These are phyloP conservation scores for Carex parvula DNA, from an alignment of 176 grass and related monocot genomes.

Conservation along the genomic window DNA sequence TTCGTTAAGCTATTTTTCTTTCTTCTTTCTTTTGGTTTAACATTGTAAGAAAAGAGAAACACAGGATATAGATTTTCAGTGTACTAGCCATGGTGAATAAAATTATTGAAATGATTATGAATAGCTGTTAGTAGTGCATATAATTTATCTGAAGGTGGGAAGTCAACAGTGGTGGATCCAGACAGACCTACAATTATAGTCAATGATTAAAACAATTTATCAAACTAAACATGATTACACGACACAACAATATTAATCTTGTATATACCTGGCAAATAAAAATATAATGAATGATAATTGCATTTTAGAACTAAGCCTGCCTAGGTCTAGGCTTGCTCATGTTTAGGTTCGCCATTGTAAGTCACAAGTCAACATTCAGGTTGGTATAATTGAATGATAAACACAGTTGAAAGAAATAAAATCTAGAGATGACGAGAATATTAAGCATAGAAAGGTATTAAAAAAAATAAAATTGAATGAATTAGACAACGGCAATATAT, in stretches of 20 bases:
- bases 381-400: background rate
- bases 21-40: background rate
- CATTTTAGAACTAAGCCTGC: too few relatives aligned
- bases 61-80: background rate
- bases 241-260: too few relatives aligned
- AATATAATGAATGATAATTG: too few relatives aligned
- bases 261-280: too few relatives aligned
- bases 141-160: background rate
- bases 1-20: background rate
- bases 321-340: too few relatives aligned
- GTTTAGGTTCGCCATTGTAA: too few relatives aligned
- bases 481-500: background rate
- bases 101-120: constrained; percentile 4
- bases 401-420: background rate
- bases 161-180: background rate
- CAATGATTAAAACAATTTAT: too few relatives aligned
- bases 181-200: too few relatives aligned
- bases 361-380: background rate
- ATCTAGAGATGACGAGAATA: background rate
- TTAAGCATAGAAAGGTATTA: background rate
- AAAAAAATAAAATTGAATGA: background rate
- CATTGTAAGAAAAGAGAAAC: background rate
- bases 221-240: too few relatives aligned
- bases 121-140: background rate
- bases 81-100: background rate